Percentiles rank a stretch among this genome's conserved stretches.
phyloP scores from a whole-genome alignment of 2,329 filamentous ascomycete species.

The Penicillium sp. region DNA sequence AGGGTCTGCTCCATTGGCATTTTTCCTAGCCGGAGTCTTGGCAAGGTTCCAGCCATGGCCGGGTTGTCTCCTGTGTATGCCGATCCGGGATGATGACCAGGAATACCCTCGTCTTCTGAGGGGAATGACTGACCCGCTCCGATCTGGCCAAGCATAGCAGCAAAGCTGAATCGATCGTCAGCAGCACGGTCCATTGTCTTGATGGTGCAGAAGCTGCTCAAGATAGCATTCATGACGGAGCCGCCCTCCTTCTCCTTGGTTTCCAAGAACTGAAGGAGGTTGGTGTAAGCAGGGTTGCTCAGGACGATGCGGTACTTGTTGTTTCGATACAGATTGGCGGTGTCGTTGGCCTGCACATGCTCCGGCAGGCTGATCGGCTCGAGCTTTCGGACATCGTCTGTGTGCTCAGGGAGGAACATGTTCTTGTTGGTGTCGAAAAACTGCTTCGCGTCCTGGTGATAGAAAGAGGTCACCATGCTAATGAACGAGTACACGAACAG shows the following conservation, averaged over 20 bases:
- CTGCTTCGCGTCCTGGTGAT: slow-evolving; percentile 68
- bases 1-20: slow-evolving; percentile 81
- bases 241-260: slow-evolving; percentile 82
- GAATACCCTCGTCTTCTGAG: slow-evolving; percentile 68
- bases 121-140: slow-evolving; percentile 59
- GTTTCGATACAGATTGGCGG: slow-evolving; percentile 77
- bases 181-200: slow-evolving; percentile 60
- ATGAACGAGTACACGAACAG: slow-evolving; percentile 92
- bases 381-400: slow-evolving; percentile 77
- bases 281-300: slow-evolving; percentile 80
- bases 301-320: slow-evolving; percentile 90
- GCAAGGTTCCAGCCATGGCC: slow-evolving; percentile 56
- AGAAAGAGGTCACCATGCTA: slow-evolving; percentile 72
- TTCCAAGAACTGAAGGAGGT: slow-evolving; percentile 85
- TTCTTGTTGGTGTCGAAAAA: slow-evolving; percentile 72
- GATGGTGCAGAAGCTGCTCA: slow-evolving; percentile 63
- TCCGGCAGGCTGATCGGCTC: slow-evolving; percentile 71
- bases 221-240: slow-evolving; percentile 71
- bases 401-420: slow-evolving; percentile 73
- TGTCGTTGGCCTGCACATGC: slow-evolving; percentile 74
- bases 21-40: slow-evolving; percentile 73
- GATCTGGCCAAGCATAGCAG: slow-evolving; percentile 59
- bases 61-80: slow-evolving; percentile 62
- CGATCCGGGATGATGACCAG: slow-evolving; percentile 66
- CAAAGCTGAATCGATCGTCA: slow-evolving; percentile 61